A percentile compares a stretch with the other conserved stretches of the same genome.
phyloP scores from a whole-genome alignment of 169 alveolate genomes.

The Plasmodium sp. region DNA sequence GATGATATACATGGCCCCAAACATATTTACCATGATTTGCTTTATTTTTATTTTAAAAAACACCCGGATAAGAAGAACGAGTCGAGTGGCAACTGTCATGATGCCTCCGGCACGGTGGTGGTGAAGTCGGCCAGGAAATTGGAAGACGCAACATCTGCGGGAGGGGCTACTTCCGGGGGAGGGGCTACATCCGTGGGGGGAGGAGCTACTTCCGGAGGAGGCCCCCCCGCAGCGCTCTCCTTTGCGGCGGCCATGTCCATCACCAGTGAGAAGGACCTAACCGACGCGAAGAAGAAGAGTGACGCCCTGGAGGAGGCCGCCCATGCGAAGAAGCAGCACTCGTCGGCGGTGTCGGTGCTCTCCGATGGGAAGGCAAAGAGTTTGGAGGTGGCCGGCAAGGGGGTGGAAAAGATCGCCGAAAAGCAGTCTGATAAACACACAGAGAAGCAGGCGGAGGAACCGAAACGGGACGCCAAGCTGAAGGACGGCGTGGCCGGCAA shows the following conservation, averaged over 20 bases:
- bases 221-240: background rate
- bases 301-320: background rate
- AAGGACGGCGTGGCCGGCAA: background rate
- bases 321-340: background rate
- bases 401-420: background rate
- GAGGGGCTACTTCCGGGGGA: background rate
- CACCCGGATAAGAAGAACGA: slow-evolving; percentile 30
- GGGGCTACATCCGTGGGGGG: background rate
- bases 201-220: background rate
- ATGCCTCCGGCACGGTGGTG: background rate
- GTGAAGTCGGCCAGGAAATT: background rate
- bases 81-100: background rate
- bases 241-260: background rate
- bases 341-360: background rate
- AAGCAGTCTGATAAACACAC: too few species aligned
- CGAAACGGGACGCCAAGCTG: background rate
- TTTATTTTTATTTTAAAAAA: slow-evolving; percentile 66
- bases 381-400: background rate
- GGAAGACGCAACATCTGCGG: background rate
- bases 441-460: background rate
- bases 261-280: background rate
- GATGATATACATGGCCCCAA: slow-evolving; percentile 76
- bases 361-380: slow-evolving; percentile 32
- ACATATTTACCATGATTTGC: slow-evolving; percentile 72
- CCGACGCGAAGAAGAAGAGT: background rate